Conservation (phyloP, 192 early-diverging fungal genomes). For the Polychytrium aggregatum region DNA sequence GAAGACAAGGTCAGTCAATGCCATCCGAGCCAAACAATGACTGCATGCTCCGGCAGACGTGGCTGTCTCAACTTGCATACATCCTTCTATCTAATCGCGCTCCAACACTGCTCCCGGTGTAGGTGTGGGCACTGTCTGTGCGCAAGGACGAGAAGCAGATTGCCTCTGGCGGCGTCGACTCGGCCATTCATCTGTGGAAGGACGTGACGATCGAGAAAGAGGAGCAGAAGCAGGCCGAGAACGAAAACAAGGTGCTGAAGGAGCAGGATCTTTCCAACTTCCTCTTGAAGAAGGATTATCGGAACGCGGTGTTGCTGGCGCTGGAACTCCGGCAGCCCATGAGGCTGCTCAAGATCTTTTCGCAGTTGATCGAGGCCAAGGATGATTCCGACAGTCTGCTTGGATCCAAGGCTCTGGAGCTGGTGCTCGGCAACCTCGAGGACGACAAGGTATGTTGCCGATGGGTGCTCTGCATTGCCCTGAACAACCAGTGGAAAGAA, state of each 20-base stretch:
- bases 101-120: no score
- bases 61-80: no score
- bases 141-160: slow-evolving; percentile 53
- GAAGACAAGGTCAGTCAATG: slow-evolving; percentile 57
- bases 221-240: slow-evolving; percentile 51
- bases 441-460: slow-evolving; percentile 18
- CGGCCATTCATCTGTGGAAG: slow-evolving; percentile 82
- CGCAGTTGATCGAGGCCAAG: slow-evolving; percentile 1
- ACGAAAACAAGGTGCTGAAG: slow-evolving; percentile 39
- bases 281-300: slow-evolving; percentile 78
- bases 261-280: slow-evolving; percentile 89
- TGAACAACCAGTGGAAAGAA: no score
- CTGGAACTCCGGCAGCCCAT: slow-evolving; percentile 84
- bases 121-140: slow-evolving; percentile 81
- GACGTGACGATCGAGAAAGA: slow-evolving; percentile 78
- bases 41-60: no score
- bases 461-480: background rate
- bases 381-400: slow-evolving; percentile 35
- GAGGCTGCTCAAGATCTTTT: slow-evolving; percentile 56
- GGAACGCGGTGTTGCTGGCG: slow-evolving; percentile 79
- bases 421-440: slow-evolving; percentile 51
- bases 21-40: background rate
- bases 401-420: slow-evolving; percentile 56
- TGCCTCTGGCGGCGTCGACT: slow-evolving; percentile 87
- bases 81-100: no score